Percentiles rank a stretch among this genome's conserved stretches.
These are phyloP conservation scores for Capronia coronata DNA, from an alignment of 2,329 filamentous ascomycete genomes.

Conservation along the genomic window DNA sequence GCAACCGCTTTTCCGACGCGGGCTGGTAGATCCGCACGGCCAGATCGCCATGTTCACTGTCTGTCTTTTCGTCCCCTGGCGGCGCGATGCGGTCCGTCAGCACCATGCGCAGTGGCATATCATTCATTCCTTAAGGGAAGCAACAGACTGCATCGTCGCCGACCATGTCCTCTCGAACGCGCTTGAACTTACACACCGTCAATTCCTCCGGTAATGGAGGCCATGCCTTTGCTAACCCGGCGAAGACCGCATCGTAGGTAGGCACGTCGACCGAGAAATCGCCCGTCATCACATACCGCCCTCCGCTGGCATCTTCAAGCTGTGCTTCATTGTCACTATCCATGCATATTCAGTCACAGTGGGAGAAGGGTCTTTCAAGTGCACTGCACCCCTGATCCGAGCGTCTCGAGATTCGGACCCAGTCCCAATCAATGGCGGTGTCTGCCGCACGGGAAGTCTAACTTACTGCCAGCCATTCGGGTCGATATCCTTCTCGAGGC, in stretches of 20 bases:
- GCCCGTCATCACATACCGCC: constrained; percentile 21
- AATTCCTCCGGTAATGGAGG: constrained; percentile 16
- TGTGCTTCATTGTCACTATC: no score
- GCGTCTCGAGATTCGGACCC: no score
- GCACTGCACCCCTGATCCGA: no score
- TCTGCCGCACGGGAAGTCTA: not conserved
- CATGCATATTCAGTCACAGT: no score
- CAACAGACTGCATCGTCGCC: no score
- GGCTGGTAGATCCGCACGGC: constrained; percentile 25
- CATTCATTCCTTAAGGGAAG: no score
- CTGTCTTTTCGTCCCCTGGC: constrained; percentile 20
- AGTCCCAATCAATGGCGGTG: no score
- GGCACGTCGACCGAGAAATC: constrained; percentile 19
- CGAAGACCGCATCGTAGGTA: constrained; percentile 21
- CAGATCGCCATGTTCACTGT: constrained; percentile 12
- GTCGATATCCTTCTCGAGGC: constrained; percentile 20
- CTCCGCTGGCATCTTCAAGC: constrained; percentile 24
- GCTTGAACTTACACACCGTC: constrained; percentile 18
- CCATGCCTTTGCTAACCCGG: constrained; percentile 20
- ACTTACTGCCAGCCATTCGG: constrained; percentile 25
- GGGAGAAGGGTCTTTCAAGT: no score
- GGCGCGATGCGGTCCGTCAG: not conserved
- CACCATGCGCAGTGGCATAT: no score
- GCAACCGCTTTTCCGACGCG: constrained; percentile 25
- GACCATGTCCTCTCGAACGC: no score